Percentiles rank a stretch among this genome's conserved stretches.
Conservation (phyloP, 129 eudicot genomes). For the Centella asiatica region DNA sequence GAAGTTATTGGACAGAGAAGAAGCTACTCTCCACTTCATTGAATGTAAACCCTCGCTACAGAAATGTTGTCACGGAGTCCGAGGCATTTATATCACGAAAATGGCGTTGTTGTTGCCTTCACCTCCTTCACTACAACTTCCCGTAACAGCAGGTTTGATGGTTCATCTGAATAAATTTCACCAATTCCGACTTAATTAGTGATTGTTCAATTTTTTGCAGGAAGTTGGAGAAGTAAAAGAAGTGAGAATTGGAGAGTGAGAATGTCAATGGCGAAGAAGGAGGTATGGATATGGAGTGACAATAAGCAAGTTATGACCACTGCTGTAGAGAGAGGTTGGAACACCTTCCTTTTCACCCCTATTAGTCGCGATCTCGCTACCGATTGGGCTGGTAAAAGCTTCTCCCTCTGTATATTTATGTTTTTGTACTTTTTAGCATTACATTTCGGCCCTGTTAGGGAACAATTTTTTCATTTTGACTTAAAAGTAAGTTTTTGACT, state of each 20-base stretch:
- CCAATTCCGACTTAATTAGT: neutral
- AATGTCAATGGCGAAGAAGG: constrained; percentile 41
- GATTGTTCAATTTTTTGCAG: constrained; percentile 24
- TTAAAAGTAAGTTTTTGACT: too few species aligned
- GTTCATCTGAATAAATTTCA: neutral
- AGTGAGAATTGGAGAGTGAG: neutral
- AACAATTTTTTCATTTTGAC: too few species aligned
- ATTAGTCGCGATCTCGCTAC: constrained; percentile 48
- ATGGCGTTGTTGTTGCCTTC: neutral
- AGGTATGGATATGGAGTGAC: constrained; percentile 91
- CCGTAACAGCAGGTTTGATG: neutral
- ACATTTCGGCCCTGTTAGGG: too few species aligned
- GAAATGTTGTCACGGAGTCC: neutral
- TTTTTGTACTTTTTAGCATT: neutral
- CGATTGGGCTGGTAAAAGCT: constrained; percentile 71
- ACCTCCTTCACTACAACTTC: neutral
- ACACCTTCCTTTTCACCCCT: constrained; percentile 59
- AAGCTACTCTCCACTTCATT: neutral
- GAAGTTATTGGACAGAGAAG: neutral
- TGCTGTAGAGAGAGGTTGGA: constrained; percentile 97
- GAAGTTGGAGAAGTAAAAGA: constrained; percentile 19
- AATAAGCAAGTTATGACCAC: constrained; percentile 87
- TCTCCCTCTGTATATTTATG: neutral
- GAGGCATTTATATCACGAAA: neutral
- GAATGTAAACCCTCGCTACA: neutral